A percentile compares a stretch with the other conserved stretches of the same genome.
phyloP scores from a whole-genome alignment of 2,329 filamentous ascomycete species.

The Ambrosiella xylebori region DNA sequence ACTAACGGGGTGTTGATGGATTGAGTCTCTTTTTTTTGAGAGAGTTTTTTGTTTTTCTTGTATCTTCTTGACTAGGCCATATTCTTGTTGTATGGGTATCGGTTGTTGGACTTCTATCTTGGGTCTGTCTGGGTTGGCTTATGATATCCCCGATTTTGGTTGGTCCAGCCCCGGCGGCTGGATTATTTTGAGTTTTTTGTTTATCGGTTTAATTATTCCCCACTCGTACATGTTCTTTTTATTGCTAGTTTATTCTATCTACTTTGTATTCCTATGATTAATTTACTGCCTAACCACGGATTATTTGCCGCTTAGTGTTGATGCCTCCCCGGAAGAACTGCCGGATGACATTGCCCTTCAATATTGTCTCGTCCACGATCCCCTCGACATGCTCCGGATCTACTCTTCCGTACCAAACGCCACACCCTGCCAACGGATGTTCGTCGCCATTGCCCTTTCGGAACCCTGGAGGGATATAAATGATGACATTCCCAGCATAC shows the following conservation, averaged over 20 bases:
- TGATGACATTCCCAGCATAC: slow-evolving; percentile 68
- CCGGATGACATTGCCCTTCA: slow-evolving; percentile 47
- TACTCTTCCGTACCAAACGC: slow-evolving; percentile 70
- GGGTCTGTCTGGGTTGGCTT: slow-evolving; percentile 1
- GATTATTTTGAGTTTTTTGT: not conserved
- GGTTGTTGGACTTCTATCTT: too few relatives aligned
- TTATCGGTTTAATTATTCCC: not conserved
- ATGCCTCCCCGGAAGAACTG: slow-evolving; percentile 61
- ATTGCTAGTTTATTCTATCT: not conserved
- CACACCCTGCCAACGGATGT: slow-evolving; percentile 49
- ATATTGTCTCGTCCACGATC: slow-evolving; percentile 52
- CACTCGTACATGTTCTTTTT: not conserved
- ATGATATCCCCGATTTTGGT: not conserved
- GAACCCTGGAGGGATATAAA: slow-evolving; percentile 51
- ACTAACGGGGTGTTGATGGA: slow-evolving; percentile 24
- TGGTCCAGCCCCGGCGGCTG: not conserved
- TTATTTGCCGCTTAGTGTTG: slow-evolving; percentile 33
- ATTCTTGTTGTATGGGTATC: too few relatives aligned
- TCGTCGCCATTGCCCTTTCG: slow-evolving; percentile 12
- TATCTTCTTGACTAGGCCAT: not conserved
- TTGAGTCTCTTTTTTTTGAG: slow-evolving; percentile 13
- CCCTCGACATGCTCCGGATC: slow-evolving; percentile 62
- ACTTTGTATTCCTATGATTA: not conserved
- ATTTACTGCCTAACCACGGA: not conserved
- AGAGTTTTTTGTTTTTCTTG: not conserved